phyloP scores from a whole-genome alignment of 495 filamentous ascomycete genomes.

The Astrothelium subdiscretum region DNA sequence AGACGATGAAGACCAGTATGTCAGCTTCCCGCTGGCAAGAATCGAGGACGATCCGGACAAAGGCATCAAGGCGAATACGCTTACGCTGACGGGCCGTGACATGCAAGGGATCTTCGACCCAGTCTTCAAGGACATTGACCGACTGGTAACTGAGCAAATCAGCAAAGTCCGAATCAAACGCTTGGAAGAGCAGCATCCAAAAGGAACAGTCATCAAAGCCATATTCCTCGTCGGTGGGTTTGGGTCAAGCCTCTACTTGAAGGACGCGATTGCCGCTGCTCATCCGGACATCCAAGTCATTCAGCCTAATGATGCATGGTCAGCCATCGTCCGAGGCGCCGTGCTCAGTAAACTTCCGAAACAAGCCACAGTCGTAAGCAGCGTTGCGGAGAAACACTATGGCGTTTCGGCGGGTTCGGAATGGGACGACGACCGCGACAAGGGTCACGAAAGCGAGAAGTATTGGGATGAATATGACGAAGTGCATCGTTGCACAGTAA shows the following conservation, averaged over 20 bases:
- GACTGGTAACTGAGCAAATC: slow-evolving; percentile 29
- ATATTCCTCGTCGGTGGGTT: slow-evolving; percentile 37
- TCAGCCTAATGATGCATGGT: slow-evolving; percentile 34
- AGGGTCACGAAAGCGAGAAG: too few species aligned
- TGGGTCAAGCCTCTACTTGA: slow-evolving; percentile 31
- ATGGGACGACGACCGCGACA: too few species aligned
- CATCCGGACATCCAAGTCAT: slow-evolving; percentile 26
- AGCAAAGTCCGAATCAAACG: slow-evolving; percentile 10
- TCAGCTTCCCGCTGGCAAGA: slow-evolving; percentile 24
- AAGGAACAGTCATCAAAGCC: neutral
- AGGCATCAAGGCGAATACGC: slow-evolving; percentile 15
- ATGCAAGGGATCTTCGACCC: slow-evolving; percentile 31
- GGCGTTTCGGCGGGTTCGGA: too few species aligned
- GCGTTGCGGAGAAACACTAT: slow-evolving; percentile 30
- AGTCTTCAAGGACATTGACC: slow-evolving; percentile 26
- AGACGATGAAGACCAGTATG: slow-evolving; percentile 17
- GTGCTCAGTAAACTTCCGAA: slow-evolving; percentile 24
- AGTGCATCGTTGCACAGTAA: too few species aligned
- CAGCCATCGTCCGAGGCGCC: slow-evolving; percentile 20
- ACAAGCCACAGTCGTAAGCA: slow-evolving; percentile 18
- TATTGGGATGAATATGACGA: too few species aligned
- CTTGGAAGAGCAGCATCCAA: slow-evolving; percentile 5
- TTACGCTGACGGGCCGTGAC: slow-evolving; percentile 22
- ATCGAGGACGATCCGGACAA: slow-evolving; percentile 18
- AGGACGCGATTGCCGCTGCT: slow-evolving; percentile 21